Base-by-base conservation (phyloP, 2,329 filamentous ascomycete species). In the Aspergillus puulaauensis region DNA sequence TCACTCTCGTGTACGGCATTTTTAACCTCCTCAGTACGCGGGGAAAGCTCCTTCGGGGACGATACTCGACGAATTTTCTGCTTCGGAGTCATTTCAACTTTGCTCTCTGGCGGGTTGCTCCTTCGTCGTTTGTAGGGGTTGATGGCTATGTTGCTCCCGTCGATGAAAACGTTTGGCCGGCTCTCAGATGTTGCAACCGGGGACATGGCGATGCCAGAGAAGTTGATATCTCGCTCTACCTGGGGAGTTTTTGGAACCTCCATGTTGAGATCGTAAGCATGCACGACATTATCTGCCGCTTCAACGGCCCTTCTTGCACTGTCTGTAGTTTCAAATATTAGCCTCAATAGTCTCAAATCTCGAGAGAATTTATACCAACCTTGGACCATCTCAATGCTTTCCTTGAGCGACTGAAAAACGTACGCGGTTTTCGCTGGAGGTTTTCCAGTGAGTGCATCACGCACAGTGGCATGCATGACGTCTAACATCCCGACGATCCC, bases 191-290 rank as follows among this genome's bases (percentile, higher is more conserved):
- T 56, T 9, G 57, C 56, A 14, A 65, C 61, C 27, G 65, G 56
- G 12, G 65, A 61, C 37, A 66, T 66, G 15, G 64, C 64, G 8
- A 66, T 61, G 9, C 69, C 66, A 17, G 73, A 64, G 19, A 70
- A 66, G 6, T 76, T 73, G 43, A 70, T 70, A 8, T 77, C 74
- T 15, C 68, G 56, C 23, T 74, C 77, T 37, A 77, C 75, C 45
- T 78, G 72, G 7, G 83, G 84, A 12, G 82, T 85, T 61, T 88
- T 85, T n/a, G 88, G 87, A 43, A 90, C 81, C 64, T 88, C 84
- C 86, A 90, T 88, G 67, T 90, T 87, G 73, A 90, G 83, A 67
- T 90, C 88, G 65, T 90, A 90, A 12, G 88, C 88, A 71, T 90
- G 86, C 9, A 90, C 87, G 17, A 90, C 87, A 64, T 90, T 90